phyloP scores from a whole-genome alignment of 2,329 filamentous ascomycete genomes.

The Arthroderma uncinatum region DNA sequence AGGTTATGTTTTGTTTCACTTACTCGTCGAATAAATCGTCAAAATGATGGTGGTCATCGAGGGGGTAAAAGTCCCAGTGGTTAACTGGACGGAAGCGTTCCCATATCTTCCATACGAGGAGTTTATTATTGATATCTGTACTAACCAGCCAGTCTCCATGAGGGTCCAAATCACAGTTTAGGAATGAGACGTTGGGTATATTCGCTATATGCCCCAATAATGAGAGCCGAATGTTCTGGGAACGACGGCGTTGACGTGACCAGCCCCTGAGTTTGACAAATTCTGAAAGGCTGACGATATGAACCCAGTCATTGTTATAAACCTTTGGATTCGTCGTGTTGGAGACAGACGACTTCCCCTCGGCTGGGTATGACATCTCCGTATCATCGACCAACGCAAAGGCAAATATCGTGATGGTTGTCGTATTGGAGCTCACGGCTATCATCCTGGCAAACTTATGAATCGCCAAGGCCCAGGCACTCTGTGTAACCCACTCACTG shows the following conservation, averaged over 20 bases:
- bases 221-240: conserved; percentile 33
- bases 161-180: conserved; percentile 46
- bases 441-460: conserved; percentile 74
- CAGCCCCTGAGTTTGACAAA: conserved; percentile 22
- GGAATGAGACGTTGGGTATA: conserved; percentile 48
- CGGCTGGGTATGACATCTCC: conserved; percentile 14
- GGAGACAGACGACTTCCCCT: conserved; percentile 16
- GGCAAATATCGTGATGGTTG: conserved; percentile 47
- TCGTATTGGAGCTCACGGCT: conserved; percentile 69
- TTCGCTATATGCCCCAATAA: conserved; percentile 39
- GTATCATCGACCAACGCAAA: conserved; percentile 42
- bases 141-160: conserved; percentile 47
- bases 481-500: conserved; percentile 60
- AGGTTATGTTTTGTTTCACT: neutral
- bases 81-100: conserved; percentile 22
- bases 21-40: conserved; percentile 8
- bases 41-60: neutral
- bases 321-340: neutral
- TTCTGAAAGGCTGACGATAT: conserved; percentile 18
- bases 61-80: conserved; percentile 10
- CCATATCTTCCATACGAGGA: conserved; percentile 42
- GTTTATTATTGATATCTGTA: conserved; percentile 44
- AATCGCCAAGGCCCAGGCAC: conserved; percentile 81
- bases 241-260: conserved; percentile 26
- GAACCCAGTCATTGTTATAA: conserved; percentile 23